Evolutionary conservation across 352 stramenopile genomes (phyloP), one percentile per base, ranked within the genome.

Genomic region (Globisporangium carolinianum): DNA sequence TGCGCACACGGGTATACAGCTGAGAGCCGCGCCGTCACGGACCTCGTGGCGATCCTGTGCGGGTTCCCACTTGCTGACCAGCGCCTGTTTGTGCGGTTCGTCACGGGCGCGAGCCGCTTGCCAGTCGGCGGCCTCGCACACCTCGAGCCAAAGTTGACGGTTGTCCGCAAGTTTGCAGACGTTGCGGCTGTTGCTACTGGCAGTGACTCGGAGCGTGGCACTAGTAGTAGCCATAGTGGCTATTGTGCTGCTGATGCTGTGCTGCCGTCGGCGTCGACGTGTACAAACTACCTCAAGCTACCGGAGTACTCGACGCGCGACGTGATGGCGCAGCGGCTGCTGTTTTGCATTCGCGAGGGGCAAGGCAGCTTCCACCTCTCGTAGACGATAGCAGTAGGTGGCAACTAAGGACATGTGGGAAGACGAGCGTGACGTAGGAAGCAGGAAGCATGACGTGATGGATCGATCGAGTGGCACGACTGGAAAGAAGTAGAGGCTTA

Each of bases 271-370:
- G 89, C 85, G 15, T 95, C 83, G 15, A 97, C 88, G 51, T 97
- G 87, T 63, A 90, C 86, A 37, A 94, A 96, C 61, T 96, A 96
- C 71, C 70, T 97, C 38, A 97, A 97, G 69, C 69, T 97, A 32
- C 88, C 88, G n/a, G 85, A 90, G 47, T 97, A 97, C 65, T 94
- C 79, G 36, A 86, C 79, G 41, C 77, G 82, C 18, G 72, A 85
- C 8, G 60, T 84, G 24, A 84, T 97, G 73, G 72, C 77, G 58
- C 55, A 65, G 42, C 80, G 83, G 9, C 63, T 97, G 46, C 58
- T 86, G 35, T 92, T 93, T 53, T 92, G 84, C 60, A 95, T 97
- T 53, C 69, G 72, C 53, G 84, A 96, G 64, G 87, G 87, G 10
- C 87, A 95, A 59, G 74, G 75, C 65, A 89, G 76, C 63, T 93